Percentiles rank a stretch among this genome's conserved stretches.
These are phyloP conservation scores for Puccinia triticina DNA, from an alignment of 1,284 basidiomycete genomes.

Conservation along the genomic window DNA sequence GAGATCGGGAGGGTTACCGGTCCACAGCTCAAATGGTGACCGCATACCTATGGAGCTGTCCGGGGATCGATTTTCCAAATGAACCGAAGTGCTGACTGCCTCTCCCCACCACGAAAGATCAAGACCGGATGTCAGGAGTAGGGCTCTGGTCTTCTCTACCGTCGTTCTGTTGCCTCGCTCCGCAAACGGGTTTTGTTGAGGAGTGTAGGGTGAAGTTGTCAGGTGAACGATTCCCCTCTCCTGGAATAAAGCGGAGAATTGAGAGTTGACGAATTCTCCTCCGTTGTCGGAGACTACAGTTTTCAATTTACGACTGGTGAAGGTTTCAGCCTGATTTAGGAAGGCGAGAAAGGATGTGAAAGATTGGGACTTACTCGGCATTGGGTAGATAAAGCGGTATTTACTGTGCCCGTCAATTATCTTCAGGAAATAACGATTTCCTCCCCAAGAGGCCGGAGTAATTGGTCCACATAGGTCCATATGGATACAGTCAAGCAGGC, in stretches of 20 bases:
- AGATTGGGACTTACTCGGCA: not conserved
- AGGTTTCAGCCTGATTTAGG: not conserved
- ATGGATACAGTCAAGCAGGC: not conserved
- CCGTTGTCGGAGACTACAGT: not conserved
- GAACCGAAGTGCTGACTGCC: not conserved
- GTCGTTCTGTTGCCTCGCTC: not conserved
- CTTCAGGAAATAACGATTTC: not conserved
- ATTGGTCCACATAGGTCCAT: not conserved
- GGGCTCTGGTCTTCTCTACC: not conserved
- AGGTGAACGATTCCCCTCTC: not conserved
- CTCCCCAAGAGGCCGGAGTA: not conserved
- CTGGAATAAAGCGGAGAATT: not conserved
- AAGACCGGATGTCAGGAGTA: not conserved
- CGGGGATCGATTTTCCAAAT: not conserved
- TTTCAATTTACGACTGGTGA: not conserved
- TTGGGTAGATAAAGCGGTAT: not conserved
- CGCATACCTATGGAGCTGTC: not conserved
- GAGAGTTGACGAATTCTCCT: not conserved
- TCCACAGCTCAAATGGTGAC: not conserved
- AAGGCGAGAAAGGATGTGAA: not conserved
- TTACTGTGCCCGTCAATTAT: not conserved
- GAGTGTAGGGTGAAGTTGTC: not conserved
- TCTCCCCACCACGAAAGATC: not conserved
- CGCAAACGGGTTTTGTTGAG: not conserved
- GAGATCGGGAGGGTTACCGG: not conserved